These are phyloP conservation scores for Arachnopeziza araneosa DNA, from an alignment of 2,329 filamentous ascomycete species.

Conservation along the genomic window DNA sequence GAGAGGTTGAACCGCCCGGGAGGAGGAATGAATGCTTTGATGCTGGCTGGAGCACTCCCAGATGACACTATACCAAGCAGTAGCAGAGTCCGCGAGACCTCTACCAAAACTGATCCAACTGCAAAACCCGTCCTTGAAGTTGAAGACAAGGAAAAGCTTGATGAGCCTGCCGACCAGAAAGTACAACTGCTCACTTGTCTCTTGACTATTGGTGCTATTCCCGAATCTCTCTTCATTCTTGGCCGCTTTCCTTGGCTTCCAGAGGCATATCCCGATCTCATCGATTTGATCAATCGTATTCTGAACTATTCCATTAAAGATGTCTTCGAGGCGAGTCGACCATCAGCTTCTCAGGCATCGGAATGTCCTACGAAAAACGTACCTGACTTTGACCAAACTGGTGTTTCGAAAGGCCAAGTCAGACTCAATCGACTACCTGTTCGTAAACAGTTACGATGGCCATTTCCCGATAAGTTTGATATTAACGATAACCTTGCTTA, in stretches of 20 bases:
- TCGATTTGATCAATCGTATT: conserved; percentile 78
- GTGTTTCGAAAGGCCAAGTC: conserved; percentile 63
- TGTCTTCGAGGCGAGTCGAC: conserved; percentile 48
- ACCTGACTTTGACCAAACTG: conserved; percentile 56
- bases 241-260: conserved; percentile 90
- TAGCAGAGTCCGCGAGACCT: conserved; percentile 41
- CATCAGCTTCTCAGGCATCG: conserved; percentile 33
- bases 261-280: conserved; percentile 76
- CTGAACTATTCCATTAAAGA: conserved; percentile 76
- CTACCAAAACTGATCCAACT: conserved; percentile 44
- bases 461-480: conserved; percentile 72
- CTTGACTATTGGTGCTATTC: conserved; percentile 84
- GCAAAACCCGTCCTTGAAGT: conserved; percentile 40
- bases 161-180: conserved; percentile 83
- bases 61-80: conserved; percentile 64
- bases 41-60: conserved; percentile 77
- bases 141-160: conserved; percentile 46
- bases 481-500: conserved; percentile 72
- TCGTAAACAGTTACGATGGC: conserved; percentile 75
- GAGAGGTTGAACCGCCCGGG: conserved; percentile 67
- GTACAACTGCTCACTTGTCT: conserved; percentile 77
- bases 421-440: conserved; percentile 52
- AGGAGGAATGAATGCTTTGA: conserved; percentile 72
- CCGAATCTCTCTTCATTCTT: conserved; percentile 87
- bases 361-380: conserved; percentile 42